Conservation (phyloP, 2,329 filamentous ascomycete genomes). For the Delphinella strobiligena region DNA sequence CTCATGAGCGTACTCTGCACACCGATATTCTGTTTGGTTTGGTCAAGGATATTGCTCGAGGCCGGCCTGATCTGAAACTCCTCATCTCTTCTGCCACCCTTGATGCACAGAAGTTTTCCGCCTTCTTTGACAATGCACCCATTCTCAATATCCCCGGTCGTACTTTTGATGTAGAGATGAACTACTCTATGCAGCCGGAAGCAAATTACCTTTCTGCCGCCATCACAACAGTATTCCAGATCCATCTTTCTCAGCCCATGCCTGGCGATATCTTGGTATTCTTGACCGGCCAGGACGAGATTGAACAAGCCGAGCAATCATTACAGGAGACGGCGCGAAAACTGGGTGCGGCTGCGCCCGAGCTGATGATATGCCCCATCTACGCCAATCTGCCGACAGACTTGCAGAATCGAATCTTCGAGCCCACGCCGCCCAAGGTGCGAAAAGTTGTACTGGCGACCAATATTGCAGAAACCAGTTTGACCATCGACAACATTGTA, state of each 20-base stretch:
- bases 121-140: slow-evolving; percentile 83
- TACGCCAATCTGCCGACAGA: slow-evolving; percentile 90
- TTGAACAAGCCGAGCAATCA: slow-evolving; percentile 74
- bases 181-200: slow-evolving; percentile 82
- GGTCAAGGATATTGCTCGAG: slow-evolving; percentile 75
- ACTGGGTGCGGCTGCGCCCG: slow-evolving; percentile 69
- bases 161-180: slow-evolving; percentile 79
- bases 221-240: slow-evolving; percentile 89
- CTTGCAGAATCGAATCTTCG: slow-evolving; percentile 85
- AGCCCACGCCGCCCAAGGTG: slow-evolving; percentile 72
- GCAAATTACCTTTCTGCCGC: slow-evolving; percentile 87
- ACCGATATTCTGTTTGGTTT: slow-evolving; percentile 84
- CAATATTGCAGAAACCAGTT: slow-evolving; percentile 90
- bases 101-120: slow-evolving; percentile 82
- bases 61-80: slow-evolving; percentile 74
- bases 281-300: slow-evolving; percentile 91
- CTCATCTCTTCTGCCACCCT: slow-evolving; percentile 91
- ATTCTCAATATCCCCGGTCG: slow-evolving; percentile 92
- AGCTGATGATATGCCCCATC: slow-evolving; percentile 83
- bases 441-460: slow-evolving; percentile 90
- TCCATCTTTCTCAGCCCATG: slow-evolving; percentile 72
- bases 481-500: slow-evolving; percentile 92
- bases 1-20: slow-evolving; percentile 83
- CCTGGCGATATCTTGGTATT: slow-evolving; percentile 86
- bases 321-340: slow-evolving; percentile 79